Percentiles rank a stretch among this genome's conserved stretches.
phyloP scores from a whole-genome alignment of 2,329 filamentous ascomycete genomes.

The Keithomyces neogunnii region DNA sequence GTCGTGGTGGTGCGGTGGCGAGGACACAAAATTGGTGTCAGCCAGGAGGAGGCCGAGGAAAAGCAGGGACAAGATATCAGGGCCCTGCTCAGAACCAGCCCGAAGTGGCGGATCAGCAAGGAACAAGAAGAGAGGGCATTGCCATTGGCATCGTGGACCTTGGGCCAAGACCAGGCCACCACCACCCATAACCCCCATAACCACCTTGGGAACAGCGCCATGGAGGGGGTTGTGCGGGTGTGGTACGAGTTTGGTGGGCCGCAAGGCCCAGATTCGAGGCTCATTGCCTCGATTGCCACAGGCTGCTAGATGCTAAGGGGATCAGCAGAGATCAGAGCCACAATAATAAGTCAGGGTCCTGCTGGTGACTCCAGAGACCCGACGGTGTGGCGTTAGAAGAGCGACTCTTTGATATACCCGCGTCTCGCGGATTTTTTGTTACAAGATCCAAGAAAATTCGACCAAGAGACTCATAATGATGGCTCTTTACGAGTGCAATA shows the following conservation, averaged over 20 bases:
- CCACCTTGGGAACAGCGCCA: neutral
- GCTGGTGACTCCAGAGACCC: neutral
- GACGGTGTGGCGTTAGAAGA: neutral
- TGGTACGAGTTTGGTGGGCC: conserved; percentile 3
- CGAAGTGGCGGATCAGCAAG: conserved; percentile 2
- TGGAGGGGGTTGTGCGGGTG: neutral
- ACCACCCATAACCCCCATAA: neutral
- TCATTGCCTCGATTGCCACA: conserved; percentile 27
- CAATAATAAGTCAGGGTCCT: conserved; percentile 16
- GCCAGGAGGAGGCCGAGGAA: neutral
- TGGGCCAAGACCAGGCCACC: neutral
- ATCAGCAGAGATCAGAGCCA: conserved; percentile 22
- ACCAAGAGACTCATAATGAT: too few relatives aligned
- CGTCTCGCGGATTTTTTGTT: neutral
- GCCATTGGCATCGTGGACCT: neutral
- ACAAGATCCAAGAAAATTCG: neutral
- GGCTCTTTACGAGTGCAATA: too few relatives aligned
- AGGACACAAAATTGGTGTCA: neutral
- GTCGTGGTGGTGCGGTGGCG: neutral
- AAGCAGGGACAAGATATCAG: neutral
- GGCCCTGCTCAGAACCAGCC: neutral
- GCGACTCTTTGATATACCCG: neutral
- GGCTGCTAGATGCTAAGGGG: conserved; percentile 13
- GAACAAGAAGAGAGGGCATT: conserved; percentile 4
- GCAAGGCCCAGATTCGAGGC: conserved; percentile 18